These are phyloP conservation scores for Aspergillus sp. DNA, from an alignment of 2,329 filamentous ascomycete genomes.

Conservation along the genomic window DNA sequence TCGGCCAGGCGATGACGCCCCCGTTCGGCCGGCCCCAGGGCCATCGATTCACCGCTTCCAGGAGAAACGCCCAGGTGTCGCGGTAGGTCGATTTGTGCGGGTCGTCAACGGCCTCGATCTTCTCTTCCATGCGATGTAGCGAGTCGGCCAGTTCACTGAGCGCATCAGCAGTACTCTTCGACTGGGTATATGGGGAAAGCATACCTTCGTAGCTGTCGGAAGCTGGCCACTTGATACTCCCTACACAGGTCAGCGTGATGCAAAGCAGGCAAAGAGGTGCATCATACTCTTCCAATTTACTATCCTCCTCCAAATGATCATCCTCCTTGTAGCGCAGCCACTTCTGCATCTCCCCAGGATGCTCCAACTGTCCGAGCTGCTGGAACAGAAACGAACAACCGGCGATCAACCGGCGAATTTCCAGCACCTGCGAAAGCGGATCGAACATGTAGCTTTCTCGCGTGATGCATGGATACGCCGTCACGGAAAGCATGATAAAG, in stretches of 20 bases:
- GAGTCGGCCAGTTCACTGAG: conserved; percentile 25
- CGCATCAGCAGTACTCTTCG: conserved; percentile 4
- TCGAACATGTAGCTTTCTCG: conserved; percentile 21
- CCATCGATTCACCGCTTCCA: conserved; percentile 27
- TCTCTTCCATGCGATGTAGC: conserved; percentile 14
- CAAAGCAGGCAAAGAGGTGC: too few species aligned
- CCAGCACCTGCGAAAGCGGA: conserved; percentile 25
- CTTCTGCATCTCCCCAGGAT: conserved; percentile 21
- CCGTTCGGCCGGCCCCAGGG: conserved; percentile 26
- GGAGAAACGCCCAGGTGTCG: conserved; percentile 24
- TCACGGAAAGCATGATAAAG: conserved; percentile 38
- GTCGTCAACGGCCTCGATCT: conserved; percentile 14
- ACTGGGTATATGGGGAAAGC: neutral
- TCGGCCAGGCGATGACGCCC: conserved; percentile 29
- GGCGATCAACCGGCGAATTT: conserved; percentile 28
- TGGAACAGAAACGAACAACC: conserved; percentile 29
- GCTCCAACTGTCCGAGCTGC: conserved; percentile 20
- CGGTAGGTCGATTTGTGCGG: conserved; percentile 18
- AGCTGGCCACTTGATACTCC: neutral
- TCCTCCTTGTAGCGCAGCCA: conserved; percentile 22
- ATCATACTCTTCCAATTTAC: conserved; percentile 8
- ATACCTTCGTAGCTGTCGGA: conserved; percentile 14
- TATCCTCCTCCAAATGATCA: conserved; percentile 9
- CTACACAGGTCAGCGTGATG: too few species aligned
- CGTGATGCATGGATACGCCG: conserved; percentile 28